Base-by-base conservation (phyloP, 768 basidiomycete species). In the Postia placenta region DNA sequence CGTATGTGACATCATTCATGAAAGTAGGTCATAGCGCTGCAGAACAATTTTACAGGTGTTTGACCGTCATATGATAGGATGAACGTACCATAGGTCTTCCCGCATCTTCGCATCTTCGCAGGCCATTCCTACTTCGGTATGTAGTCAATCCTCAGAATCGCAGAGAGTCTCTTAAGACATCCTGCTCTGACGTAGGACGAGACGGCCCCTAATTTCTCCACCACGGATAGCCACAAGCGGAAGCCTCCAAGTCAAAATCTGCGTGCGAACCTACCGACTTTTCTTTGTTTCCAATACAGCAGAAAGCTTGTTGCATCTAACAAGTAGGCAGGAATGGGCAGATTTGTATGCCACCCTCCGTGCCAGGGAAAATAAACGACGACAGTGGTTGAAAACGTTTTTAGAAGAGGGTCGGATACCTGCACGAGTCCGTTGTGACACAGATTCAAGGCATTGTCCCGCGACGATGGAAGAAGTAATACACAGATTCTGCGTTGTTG, bases 181-280 rank as follows among this genome's bases (percentile, higher is more conserved):
- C 37, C 11, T 12, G 5, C n/a, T 4, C 37, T 11, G 9, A 3
- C 25, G 11, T 27, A 48, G 47, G 37, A 9, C 76, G 15, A 26
- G 23, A 27, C 17, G 15, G 3, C 42, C 42, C 5, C 75, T 0
- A 70, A 79, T 36, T 67, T 79, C 20, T 57, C 74, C 24, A 38
- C 44, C 56, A 24, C 36, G 51, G 17, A 50, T 64, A 43, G 27
- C 56, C 46, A 58, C 61, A 23, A 59, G 61, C 11, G 83, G 85
- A 26, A 76, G 76, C 2, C 74, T 94, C 15, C 87, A 91, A 64
- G 87, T 90, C 62, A 85, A 85, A 53, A 79, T 96, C 49, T 95
- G 93, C 65, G 75, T 91, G 28, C 75, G 83, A 50, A 88, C 85
- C 7, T 92, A 92, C 64, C 75, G 85, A 27, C 66, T 92, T 12